Conservation (phyloP, 495 filamentous ascomycete species). For the Ascodesmis nigricans region DNA sequence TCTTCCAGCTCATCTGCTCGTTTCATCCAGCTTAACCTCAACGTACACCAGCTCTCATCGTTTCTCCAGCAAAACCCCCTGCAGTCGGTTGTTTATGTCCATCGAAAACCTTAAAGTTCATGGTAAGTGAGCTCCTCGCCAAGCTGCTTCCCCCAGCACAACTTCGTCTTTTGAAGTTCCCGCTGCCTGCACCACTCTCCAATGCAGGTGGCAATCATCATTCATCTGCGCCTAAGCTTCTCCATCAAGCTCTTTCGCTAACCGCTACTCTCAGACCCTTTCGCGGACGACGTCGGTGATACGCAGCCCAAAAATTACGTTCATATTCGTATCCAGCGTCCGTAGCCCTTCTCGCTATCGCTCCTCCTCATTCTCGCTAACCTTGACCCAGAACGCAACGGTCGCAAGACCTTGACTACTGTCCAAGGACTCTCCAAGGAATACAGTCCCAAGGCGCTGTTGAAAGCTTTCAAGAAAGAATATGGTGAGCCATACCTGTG, state of each 20-base stretch:
- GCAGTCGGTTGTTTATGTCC: slow-evolving; percentile 64
- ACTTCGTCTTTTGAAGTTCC: too few relatives aligned
- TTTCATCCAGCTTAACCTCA: too few relatives aligned
- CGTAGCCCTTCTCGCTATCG: slow-evolving; percentile 25
- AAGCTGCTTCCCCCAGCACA: too few relatives aligned
- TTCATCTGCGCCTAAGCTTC: not conserved
- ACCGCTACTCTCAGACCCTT: slow-evolving; percentile 55
- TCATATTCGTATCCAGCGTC: slow-evolving; percentile 99
- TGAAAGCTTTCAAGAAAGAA: slow-evolving; percentile 99
- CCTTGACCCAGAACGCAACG: slow-evolving; percentile 71
- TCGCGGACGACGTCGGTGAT: slow-evolving; percentile 99
- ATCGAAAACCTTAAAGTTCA: slow-evolving; percentile 99
- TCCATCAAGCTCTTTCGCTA: slow-evolving; percentile 7
- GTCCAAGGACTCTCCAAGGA: slow-evolving; percentile 95
- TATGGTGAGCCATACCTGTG: slow-evolving; percentile 50
- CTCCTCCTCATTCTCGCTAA: slow-evolving; percentile 6
- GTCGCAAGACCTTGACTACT: slow-evolving; percentile 99
- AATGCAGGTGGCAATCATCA: too few relatives aligned
- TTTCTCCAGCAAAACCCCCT: slow-evolving; percentile 13
- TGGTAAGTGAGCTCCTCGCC: slow-evolving; percentile 40
- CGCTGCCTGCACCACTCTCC: too few relatives aligned
- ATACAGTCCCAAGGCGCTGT: slow-evolving; percentile 97
- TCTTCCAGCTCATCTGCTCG: too few relatives aligned
- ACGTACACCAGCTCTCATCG: too few relatives aligned
- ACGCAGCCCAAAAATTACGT: slow-evolving; percentile 96